Base-by-base conservation (phyloP, 306 rosid genomes). In the Boehmeria nivea region DNA sequence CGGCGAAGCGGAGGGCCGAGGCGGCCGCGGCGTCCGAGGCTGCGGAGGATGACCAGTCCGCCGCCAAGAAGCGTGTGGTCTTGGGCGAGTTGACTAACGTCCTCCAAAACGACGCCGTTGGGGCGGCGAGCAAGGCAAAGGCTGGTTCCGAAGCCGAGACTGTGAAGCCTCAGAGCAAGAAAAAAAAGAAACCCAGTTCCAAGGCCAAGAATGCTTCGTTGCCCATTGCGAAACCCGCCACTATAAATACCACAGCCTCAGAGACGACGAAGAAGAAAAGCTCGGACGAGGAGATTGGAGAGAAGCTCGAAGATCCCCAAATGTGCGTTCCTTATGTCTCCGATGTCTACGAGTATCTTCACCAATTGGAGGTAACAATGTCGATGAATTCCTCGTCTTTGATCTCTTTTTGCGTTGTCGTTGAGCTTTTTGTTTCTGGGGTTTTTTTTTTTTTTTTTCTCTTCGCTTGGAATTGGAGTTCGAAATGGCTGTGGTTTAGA, bases 281-380 rank as follows among this genome's bases (percentile, higher is more conserved):
- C 12, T 40, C 45, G 16, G 45, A 40, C 45, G 65, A 64, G 21
- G 19, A 17, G 59, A n/a, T 11, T 11, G 15, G 4, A n/a, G 16
- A 8, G 6, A 24, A 22, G 25, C 28, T 15, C 43, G 77, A 72
- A 1, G 95, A 90, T 26, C 85, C 91, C 1, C 94, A 76, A 8
- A 63, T 80, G 23, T 79, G 83, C 21, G 72, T 9, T 18, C 73
- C 96, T 6, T 87, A 91, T 25, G 81, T 64, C 16, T 74, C 87
- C 6, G 98, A 87, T 38, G 79, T 91, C 40, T 78, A 78, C 52
- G 76, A 73, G 1, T 87, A 91, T 59, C 94, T 87, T 55, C 88
- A 79, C 20, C 25, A n/a, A 2, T 25, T 84, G 61, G 98, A 87
- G 95, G 98, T 91, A 66, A 18, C 46, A 1, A 31, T 46, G 34